phyloP scores from a whole-genome alignment of 2,329 filamentous ascomycete genomes.

The Waltergamsia citrina region DNA sequence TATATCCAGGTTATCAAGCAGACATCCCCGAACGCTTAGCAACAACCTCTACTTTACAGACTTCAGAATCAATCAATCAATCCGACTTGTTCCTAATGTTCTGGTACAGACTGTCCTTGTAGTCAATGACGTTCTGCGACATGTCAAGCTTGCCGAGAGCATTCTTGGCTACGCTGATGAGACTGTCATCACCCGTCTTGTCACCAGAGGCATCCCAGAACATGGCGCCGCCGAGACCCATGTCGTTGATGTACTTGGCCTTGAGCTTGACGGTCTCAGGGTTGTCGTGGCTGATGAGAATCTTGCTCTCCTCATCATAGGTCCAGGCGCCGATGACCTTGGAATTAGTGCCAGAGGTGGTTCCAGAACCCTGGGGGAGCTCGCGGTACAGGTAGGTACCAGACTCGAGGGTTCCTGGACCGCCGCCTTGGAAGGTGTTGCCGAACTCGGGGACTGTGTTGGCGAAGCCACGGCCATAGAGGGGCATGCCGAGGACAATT shows the following conservation, averaged over 20 bases:
- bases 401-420: too few relatives aligned
- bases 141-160: slow-evolving; percentile 37
- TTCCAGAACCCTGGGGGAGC: too few relatives aligned
- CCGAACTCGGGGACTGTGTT: slow-evolving; percentile 64
- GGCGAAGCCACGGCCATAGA: slow-evolving; percentile 81
- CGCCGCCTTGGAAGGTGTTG: slow-evolving; percentile 55
- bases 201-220: slow-evolving; percentile 81
- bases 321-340: slow-evolving; percentile 58
- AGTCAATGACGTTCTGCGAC: slow-evolving; percentile 41
- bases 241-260: slow-evolving; percentile 46
- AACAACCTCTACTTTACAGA: too few relatives aligned
- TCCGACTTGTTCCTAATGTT: slow-evolving; percentile 57
- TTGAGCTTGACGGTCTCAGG: slow-evolving; percentile 43
- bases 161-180: slow-evolving; percentile 45
- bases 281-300: slow-evolving; percentile 63
- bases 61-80: too few relatives aligned
- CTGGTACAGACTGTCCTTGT: slow-evolving; percentile 46
- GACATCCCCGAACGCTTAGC: too few relatives aligned
- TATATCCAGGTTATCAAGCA: too few relatives aligned
- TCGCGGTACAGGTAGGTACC: slow-evolving; percentile 68
- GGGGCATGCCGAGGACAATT: slow-evolving; percentile 81
- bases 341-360: slow-evolving; percentile 40
- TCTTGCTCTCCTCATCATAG: slow-evolving; percentile 48
- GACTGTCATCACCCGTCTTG: slow-evolving; percentile 35
- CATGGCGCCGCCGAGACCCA: slow-evolving; percentile 63